Conservation (phyloP, 306 rosid genomes). For the Geum urbanum region DNA sequence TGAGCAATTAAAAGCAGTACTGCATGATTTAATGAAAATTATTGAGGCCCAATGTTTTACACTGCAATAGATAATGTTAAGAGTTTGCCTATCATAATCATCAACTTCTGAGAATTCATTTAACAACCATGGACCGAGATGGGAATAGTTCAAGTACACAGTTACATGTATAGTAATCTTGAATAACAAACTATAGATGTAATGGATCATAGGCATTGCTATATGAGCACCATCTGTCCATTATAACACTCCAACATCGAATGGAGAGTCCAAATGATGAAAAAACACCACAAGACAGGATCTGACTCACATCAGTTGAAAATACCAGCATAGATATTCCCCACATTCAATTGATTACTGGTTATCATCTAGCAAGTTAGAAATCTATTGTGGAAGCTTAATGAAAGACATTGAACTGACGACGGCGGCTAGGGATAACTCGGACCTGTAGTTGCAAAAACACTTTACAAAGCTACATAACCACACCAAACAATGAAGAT, state of each 20-base stretch:
- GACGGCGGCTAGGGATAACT: neutral
- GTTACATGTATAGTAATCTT: neutral
- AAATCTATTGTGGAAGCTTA: too few species aligned
- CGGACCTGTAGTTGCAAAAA: neutral
- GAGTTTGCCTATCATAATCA: neutral
- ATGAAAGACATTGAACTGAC: neutral
- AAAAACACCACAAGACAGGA: constrained; percentile 1
- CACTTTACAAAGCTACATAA: neutral
- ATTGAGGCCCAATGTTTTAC: neutral
- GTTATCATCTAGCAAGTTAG: constrained; percentile 3
- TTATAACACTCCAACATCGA: neutral
- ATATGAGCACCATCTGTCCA: neutral
- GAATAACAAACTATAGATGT: neutral
- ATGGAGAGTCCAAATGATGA: neutral
- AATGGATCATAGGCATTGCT: neutral
- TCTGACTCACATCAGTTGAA: neutral
- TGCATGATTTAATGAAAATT: neutral
- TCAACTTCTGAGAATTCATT: neutral
- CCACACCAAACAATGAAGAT: neutral
- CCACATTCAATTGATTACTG: neutral
- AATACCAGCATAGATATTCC: neutral
- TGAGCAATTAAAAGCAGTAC: constrained; percentile 5
- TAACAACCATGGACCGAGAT: neutral
- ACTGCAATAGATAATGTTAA: neutral
- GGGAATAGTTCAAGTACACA: neutral